Conservation (phyloP, 148 eudicot species). For the Pouteria glomerata region DNA sequence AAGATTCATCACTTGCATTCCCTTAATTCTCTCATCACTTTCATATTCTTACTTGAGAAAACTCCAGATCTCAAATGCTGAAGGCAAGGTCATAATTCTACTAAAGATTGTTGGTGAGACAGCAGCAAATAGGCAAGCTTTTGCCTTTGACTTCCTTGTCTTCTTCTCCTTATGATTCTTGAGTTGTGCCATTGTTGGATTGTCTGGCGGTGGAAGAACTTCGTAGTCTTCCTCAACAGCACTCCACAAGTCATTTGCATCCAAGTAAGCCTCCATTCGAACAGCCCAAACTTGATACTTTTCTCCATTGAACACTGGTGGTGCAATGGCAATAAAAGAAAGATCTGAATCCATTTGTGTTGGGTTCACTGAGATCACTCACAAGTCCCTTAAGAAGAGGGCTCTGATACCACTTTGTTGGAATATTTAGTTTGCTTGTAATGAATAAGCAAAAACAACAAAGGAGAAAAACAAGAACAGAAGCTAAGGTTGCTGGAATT, state of each 20-base stretch:
- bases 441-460: too few relatives aligned
- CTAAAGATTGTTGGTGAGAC: constrained; percentile 10
- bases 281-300: not conserved
- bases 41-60: constrained; percentile 9
- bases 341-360: too few relatives aligned
- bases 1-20: constrained; percentile 12
- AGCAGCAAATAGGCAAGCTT: too few relatives aligned
- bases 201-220: not conserved
- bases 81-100: not conserved
- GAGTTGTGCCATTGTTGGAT: constrained; percentile 9
- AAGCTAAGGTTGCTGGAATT: too few relatives aligned
- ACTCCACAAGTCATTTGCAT: constrained; percentile 10
- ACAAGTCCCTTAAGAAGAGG: too few relatives aligned
- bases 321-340: too few relatives aligned
- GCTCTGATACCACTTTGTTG: too few relatives aligned
- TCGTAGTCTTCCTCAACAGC: constrained; percentile 10
- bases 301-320: too few relatives aligned
- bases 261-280: not conserved
- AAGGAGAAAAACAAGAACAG: too few relatives aligned
- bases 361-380: too few relatives aligned
- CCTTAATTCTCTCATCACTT: constrained; percentile 12
- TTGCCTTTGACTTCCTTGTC: too few relatives aligned
- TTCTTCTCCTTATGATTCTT: constrained; percentile 1
- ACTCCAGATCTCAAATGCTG: constrained; percentile 8
- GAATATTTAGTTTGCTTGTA: too few relatives aligned